Evolutionary conservation across 352 stramenopile genomes (phyloP).

Genomic region (Globisporangium heterothallicum): DNA sequence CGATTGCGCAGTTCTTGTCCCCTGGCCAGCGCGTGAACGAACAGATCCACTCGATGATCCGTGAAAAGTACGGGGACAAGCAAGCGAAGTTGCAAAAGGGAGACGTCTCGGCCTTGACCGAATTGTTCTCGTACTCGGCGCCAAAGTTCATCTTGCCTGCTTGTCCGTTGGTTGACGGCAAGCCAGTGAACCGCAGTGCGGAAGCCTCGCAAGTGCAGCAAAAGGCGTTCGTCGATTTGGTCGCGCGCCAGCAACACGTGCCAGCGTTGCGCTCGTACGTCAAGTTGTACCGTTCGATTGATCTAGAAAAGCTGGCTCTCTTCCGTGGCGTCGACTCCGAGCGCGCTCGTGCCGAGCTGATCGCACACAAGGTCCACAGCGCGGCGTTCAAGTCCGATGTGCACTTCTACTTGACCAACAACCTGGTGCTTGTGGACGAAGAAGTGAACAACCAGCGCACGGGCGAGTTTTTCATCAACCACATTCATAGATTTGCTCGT

Average conservation of each 20-base stretch:
- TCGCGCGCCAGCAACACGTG: constrained; percentile 82
- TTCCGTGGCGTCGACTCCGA: constrained; percentile 85
- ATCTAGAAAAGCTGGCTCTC: constrained; percentile 90
- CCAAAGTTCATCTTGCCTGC: constrained; percentile 94
- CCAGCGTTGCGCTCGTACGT: constrained; percentile 93
- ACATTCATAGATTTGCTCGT: constrained; percentile 85
- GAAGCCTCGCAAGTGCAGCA: constrained; percentile 74
- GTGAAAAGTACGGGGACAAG: constrained; percentile 94
- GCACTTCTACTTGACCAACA: constrained; percentile 76
- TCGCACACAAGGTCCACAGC: constrained; percentile 72
- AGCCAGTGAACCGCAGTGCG: constrained; percentile 45
- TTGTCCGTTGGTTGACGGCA: constrained; percentile 51
- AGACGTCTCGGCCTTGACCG: constrained; percentile 71
- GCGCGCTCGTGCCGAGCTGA: constrained; percentile 65
- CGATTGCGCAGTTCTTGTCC: constrained; percentile 87
- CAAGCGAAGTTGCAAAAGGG: constrained; percentile 81
- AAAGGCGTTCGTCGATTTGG: constrained; percentile 88
- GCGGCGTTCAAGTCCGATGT: constrained; percentile 67
- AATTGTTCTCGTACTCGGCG: constrained; percentile 90
- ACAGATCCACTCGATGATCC: constrained; percentile 83
- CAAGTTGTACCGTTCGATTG: constrained; percentile 96
- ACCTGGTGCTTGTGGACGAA: constrained; percentile 81
- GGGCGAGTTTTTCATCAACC: constrained; percentile 87
- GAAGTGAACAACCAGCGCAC: constrained; percentile 81
- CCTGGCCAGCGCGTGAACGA: constrained; percentile 82